Evolutionary conservation across 192 early-diverging fungal species (phyloP).

Genomic region (Lobosporangium transversale): DNA sequence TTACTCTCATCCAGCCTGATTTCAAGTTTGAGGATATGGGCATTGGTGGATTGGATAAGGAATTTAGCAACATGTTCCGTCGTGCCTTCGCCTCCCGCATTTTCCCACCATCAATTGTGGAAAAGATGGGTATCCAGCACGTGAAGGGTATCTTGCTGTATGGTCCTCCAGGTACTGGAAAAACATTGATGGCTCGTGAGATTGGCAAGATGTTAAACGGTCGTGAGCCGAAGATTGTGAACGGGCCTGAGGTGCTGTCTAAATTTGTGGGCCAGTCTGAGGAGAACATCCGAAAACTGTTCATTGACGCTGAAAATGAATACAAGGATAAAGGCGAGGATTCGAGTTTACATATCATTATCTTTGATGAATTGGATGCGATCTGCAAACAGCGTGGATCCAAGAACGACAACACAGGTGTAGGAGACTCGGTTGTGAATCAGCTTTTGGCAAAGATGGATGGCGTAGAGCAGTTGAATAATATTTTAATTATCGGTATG

Average conservation of each 20-base stretch:
- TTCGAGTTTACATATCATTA: conserved; percentile 94
- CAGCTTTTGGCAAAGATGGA: conserved; percentile 99
- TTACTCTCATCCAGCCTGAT: conserved; percentile 88
- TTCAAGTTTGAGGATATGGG: conserved; percentile 98
- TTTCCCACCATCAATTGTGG: conserved; percentile 92
- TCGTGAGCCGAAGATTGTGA: conserved; percentile 93
- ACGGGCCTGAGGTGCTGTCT: conserved; percentile 95
- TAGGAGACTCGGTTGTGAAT: conserved; percentile 97
- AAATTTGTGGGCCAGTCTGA: conserved; percentile 98
- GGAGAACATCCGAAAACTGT: conserved; percentile 96
- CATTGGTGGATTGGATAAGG: conserved; percentile 95
- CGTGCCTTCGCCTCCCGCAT: conserved; percentile 98
- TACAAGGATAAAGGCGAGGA: conserved; percentile 94
- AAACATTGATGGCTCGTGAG: conserved; percentile 97
- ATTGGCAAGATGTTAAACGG: conserved; percentile 99
- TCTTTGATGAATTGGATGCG: conserved; percentile 98
- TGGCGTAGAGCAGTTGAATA: conserved; percentile 98
- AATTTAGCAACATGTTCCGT: conserved; percentile 94
- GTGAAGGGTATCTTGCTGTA: conserved; percentile 92
- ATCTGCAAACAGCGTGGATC: conserved; percentile 98
- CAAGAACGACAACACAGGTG: conserved; percentile 91
- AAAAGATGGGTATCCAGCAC: conserved; percentile 97
- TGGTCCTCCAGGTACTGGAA: conserved; percentile 97
- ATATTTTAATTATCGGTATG: conserved; percentile 98
- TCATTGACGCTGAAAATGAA: conserved; percentile 93